Percentiles rank a stretch among this genome's conserved stretches.
Conservation (phyloP, 1,139 yeast species). For the Lodderomyces theae region DNA sequence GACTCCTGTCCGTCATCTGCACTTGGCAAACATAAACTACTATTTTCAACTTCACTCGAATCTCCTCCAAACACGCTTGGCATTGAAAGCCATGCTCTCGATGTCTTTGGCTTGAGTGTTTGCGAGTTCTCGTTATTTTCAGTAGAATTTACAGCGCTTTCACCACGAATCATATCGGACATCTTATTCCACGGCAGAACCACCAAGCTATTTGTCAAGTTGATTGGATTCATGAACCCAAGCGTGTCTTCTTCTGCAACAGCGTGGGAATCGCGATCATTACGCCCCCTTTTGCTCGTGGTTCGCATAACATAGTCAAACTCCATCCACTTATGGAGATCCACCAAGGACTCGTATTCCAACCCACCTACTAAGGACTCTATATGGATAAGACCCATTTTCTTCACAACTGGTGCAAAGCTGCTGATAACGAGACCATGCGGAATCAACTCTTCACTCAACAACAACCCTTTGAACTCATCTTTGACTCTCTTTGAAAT, state of each 20-base stretch:
- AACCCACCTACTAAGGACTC: conserved; percentile 12
- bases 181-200: conserved; percentile 41
- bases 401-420: conserved; percentile 29
- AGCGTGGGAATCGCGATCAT: background rate
- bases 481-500: conserved; percentile 17
- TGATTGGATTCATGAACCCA: conserved; percentile 30
- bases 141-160: conserved; percentile 3
- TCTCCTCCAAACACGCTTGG: conserved; percentile 23
- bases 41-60: conserved; percentile 1
- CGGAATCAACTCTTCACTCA: conserved; percentile 14
- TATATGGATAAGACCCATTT: conserved; percentile 32
- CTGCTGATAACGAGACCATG: conserved; percentile 28
- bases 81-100: conserved; percentile 23
- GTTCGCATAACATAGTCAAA: conserved; percentile 14
- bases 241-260: background rate
- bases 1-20: conserved; percentile 5
- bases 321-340: conserved; percentile 35
- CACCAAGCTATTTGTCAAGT: conserved; percentile 36
- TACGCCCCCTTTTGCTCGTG: background rate
- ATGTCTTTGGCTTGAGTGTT: background rate
- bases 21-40: background rate
- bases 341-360: conserved; percentile 19
- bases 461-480: conserved; percentile 5
- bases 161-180: conserved; percentile 23
- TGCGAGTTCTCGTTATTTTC: background rate